phyloP scores from a whole-genome alignment of 768 basidiomycete genomes.

The Lactarius quietus region DNA sequence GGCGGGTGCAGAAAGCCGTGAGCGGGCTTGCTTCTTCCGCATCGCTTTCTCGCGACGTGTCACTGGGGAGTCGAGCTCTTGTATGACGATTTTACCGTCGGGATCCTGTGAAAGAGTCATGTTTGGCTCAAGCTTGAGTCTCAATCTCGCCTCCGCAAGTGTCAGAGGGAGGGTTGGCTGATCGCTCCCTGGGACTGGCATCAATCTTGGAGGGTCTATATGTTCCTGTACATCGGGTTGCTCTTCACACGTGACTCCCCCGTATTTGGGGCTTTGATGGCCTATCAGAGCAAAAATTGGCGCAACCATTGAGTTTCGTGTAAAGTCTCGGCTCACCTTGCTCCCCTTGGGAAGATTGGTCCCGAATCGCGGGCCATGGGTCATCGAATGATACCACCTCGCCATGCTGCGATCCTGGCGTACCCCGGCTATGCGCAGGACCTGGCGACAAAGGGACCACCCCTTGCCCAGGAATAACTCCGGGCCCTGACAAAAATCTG shows the following conservation, averaged over 20 bases:
- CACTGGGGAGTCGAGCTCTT: slow-evolving; percentile 68
- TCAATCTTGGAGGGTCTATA: not conserved
- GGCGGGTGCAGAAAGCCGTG: slow-evolving; percentile 21
- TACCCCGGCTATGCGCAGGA: not conserved
- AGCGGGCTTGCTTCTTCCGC: slow-evolving; percentile 37
- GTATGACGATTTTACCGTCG: slow-evolving; percentile 58
- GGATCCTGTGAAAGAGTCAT: slow-evolving; percentile 33
- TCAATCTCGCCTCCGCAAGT: slow-evolving; percentile 12
- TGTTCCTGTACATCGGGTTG: not conserved
- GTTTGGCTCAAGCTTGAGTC: slow-evolving; percentile 16
- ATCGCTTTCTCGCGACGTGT: slow-evolving; percentile 57
- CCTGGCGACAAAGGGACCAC: not conserved
- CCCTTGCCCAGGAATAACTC: slow-evolving; percentile 16
- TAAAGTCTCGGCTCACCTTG: not conserved
- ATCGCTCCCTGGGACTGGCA: not conserved
- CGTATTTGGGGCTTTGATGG: not conserved
- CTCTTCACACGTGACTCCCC: not conserved
- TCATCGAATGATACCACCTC: not conserved
- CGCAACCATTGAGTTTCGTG: not conserved
- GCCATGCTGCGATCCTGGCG: not conserved
- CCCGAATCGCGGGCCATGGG: not conserved
- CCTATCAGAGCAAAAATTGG: not conserved
- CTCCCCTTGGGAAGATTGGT: not conserved
- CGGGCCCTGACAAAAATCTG: slow-evolving; percentile 17
- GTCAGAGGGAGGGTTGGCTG: slow-evolving; percentile 5